Percentiles rank a stretch among this genome's conserved stretches.
These are phyloP conservation scores for Agrocybe praecox DNA, from an alignment of 768 basidiomycete genomes.

Conservation along the genomic window DNA sequence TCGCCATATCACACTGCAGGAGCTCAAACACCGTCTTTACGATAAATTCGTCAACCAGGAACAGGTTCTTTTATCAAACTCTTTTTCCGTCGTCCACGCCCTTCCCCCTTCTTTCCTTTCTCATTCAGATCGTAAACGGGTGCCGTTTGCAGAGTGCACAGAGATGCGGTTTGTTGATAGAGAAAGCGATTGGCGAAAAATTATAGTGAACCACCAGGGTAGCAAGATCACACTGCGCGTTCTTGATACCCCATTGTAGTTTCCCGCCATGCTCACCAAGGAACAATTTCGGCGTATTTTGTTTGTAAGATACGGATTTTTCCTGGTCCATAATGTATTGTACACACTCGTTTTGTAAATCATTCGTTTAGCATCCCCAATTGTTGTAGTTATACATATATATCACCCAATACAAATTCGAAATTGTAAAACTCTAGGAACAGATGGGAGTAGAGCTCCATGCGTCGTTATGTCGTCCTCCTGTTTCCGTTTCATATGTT, in stretches of 20 bases:
- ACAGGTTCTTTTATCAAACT: slow-evolving; percentile 50
- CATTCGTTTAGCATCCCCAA: too few relatives aligned
- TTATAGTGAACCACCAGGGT: slow-evolving; percentile 42
- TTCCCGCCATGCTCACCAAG: slow-evolving; percentile 8
- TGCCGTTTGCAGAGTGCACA: slow-evolving; percentile 31
- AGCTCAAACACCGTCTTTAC: slow-evolving; percentile 58
- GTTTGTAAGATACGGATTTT: not conserved
- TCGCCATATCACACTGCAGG: slow-evolving; percentile 46
- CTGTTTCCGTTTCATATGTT: too few relatives aligned
- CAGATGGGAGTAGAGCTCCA: too few relatives aligned
- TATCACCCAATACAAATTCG: too few relatives aligned
- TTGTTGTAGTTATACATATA: too few relatives aligned
- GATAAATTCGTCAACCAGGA: slow-evolving; percentile 71
- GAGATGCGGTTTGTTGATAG: slow-evolving; percentile 52
- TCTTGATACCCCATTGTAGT: slow-evolving; percentile 35
- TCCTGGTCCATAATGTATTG: not conserved
- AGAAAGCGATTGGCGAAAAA: slow-evolving; percentile 63
- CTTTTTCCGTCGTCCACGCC: slow-evolving; percentile 59
- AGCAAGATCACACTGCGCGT: slow-evolving; percentile 62
- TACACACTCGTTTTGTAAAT: too few relatives aligned
- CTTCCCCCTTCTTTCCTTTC: slow-evolving; percentile 30
- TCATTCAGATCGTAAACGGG: slow-evolving; percentile 30
- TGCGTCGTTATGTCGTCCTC: too few relatives aligned
- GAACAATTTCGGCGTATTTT: not conserved
- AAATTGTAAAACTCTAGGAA: too few relatives aligned